Evolutionary conservation across 2,329 filamentous ascomycete species (phyloP).

Genomic region (Atkinsonella hypoxylon): DNA sequence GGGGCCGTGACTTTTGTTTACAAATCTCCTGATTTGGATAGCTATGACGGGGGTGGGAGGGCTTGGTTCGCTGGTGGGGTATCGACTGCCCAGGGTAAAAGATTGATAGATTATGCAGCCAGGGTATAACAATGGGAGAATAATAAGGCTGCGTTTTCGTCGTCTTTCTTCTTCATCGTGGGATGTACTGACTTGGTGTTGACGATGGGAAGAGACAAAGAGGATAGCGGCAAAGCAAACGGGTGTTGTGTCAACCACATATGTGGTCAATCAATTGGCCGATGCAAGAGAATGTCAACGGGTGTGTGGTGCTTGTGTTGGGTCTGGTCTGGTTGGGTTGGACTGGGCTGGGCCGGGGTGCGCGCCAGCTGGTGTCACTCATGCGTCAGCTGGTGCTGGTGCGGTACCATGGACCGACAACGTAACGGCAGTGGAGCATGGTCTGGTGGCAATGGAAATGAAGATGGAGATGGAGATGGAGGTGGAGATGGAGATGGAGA

Average conservation of each 20-base stretch:
- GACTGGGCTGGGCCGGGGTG: background rate
- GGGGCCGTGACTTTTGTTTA: conserved; percentile 27
- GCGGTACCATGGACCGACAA: too few relatives aligned
- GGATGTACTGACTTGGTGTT: conserved; percentile 9
- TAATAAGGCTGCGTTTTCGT: conserved; percentile 7
- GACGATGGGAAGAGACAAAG: conserved; percentile 4
- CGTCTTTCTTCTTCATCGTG: conserved; percentile 12
- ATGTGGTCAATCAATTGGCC: background rate
- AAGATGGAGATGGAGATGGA: too few relatives aligned
- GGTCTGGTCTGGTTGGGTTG: background rate
- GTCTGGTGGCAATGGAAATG: too few relatives aligned
- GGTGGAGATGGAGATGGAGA: too few relatives aligned
- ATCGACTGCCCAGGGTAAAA: background rate
- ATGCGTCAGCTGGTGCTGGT: too few relatives aligned
- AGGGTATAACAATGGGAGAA: conserved; percentile 3
- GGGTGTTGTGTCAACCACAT: conserved; percentile 1
- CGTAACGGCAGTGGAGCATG: too few relatives aligned
- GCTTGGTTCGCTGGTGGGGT: conserved; percentile 2
- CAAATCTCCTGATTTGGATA: conserved; percentile 26
- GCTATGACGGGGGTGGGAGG: conserved; percentile 13
- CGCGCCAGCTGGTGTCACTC: too few relatives aligned
- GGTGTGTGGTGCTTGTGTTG: too few relatives aligned
- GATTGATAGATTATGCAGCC: conserved; percentile 2
- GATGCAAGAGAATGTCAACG: too few relatives aligned
- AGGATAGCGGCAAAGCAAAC: background rate